Percentiles rank a stretch among this genome's conserved stretches.
These are phyloP conservation scores for Dalbergia cochinchinensis DNA, from an alignment of 306 rosid genomes.

Conservation along the genomic window DNA sequence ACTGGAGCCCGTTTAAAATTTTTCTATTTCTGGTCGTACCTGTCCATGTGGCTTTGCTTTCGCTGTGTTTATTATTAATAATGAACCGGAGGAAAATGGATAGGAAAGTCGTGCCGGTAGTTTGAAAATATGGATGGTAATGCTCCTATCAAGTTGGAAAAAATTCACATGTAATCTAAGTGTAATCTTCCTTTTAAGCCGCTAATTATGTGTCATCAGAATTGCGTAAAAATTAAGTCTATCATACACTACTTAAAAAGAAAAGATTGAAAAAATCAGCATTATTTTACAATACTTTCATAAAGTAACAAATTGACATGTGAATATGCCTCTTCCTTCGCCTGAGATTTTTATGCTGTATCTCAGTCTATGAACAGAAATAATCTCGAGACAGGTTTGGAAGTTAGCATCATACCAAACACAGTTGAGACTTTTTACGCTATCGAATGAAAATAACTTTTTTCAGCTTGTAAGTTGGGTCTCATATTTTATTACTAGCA, in stretches of 20 bases:
- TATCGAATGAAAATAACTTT: not conserved
- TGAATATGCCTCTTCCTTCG: not conserved
- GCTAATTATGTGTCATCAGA: constrained; percentile 9
- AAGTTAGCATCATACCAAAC: not conserved
- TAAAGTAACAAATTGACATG: not conserved
- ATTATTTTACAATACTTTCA: not conserved
- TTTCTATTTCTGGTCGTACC: not conserved
- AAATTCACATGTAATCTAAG: not conserved
- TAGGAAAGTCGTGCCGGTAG: not conserved
- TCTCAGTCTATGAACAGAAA: not conserved
- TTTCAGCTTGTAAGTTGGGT: not conserved
- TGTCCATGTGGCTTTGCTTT: not conserved
- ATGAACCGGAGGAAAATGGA: not conserved
- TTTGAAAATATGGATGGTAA: not conserved
- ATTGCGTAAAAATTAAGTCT: constrained; percentile 11
- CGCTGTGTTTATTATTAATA: constrained; percentile 22
- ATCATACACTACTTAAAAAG: not conserved
- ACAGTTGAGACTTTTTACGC: not conserved
- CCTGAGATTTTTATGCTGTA: not conserved
- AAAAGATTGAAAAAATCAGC: not conserved
- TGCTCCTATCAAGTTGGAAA: not conserved
- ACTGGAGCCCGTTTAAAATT: not conserved
- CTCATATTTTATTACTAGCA: not conserved
- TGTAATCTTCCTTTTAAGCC: not conserved
- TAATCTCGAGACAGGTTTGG: not conserved